These are phyloP conservation scores for Periconia macrospinosa DNA, from an alignment of 2,329 filamentous ascomycete genomes.

Conservation along the genomic window DNA sequence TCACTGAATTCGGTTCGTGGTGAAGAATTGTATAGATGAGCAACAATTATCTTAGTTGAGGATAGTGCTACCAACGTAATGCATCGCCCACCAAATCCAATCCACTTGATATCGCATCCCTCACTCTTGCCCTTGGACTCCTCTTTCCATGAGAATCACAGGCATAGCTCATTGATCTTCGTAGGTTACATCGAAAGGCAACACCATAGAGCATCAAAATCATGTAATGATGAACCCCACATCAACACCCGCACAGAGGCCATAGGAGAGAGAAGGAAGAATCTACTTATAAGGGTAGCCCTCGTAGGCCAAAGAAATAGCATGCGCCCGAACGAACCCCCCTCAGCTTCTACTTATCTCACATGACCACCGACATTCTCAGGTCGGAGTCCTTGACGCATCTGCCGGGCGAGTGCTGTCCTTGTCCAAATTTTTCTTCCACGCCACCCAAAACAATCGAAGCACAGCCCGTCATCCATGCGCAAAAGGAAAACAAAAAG, in stretches of 20 bases:
- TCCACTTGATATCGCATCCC: neutral
- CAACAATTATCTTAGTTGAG: too few relatives aligned
- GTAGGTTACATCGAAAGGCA: neutral
- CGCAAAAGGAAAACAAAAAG: constrained; percentile 9
- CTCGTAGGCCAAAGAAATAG: constrained; percentile 23
- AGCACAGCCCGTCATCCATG: constrained; percentile 4
- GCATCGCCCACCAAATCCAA: neutral
- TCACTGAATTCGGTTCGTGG: too few relatives aligned
- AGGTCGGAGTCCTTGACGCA: constrained; percentile 11
- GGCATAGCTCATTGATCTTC: neutral
- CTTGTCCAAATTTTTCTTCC: constrained; percentile 2
- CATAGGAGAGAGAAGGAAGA: constrained; percentile 23
- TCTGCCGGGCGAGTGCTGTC: constrained; percentile 3
- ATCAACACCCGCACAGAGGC: constrained; percentile 12
- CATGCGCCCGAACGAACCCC: constrained; percentile 20
- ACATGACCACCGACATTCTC: constrained; percentile 3
- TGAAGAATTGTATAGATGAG: too few relatives aligned
- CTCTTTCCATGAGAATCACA: neutral
- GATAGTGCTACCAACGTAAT: neutral
- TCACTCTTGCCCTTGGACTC: neutral
- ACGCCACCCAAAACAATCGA: constrained; percentile 6
- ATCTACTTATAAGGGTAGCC: constrained; percentile 26
- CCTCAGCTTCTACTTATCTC: constrained; percentile 3
- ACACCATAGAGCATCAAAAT: neutral
- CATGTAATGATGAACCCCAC: neutral